A percentile compares a stretch with the other conserved stretches of the same genome.
Conservation (phyloP, 2,329 filamentous ascomycete species). For the Drechslerella dactyloides region DNA sequence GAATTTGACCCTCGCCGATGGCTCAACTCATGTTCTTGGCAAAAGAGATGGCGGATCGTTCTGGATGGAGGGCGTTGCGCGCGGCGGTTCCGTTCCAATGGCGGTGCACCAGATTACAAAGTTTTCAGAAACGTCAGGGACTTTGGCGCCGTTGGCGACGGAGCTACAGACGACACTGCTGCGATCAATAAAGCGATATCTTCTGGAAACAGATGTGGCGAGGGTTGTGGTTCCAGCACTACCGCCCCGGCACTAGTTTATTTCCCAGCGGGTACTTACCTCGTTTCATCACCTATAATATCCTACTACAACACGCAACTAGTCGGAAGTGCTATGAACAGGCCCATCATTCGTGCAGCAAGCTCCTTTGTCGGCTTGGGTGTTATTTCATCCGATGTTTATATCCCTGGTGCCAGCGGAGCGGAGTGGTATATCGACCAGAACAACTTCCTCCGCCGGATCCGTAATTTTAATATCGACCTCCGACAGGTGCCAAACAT, state of each 20-base stretch:
- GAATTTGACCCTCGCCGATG: no score
- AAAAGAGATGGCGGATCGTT: no score
- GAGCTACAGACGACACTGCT: conserved; percentile 55
- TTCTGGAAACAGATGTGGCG: conserved; percentile 55
- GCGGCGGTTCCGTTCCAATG: no score
- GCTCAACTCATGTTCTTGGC: no score
- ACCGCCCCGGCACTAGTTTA: conserved; percentile 51
- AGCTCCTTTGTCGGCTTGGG: conserved; percentile 79
- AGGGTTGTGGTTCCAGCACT: conserved; percentile 52
- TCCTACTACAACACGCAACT: conserved; percentile 55
- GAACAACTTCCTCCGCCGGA: conserved; percentile 70
- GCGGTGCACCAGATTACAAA: no score
- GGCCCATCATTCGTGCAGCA: conserved; percentile 76
- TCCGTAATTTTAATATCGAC: conserved; percentile 71
- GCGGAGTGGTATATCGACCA: conserved; percentile 57
- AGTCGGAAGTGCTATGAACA: conserved; percentile 54
- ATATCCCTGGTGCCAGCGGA: conserved; percentile 63
- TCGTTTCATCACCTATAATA: conserved; percentile 51
- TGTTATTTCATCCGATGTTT: conserved; percentile 87
- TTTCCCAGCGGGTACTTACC: conserved; percentile 33
- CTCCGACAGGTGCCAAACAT: conserved; percentile 58
- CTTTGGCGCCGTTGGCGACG: no score
- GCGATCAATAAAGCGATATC: conserved; percentile 57
- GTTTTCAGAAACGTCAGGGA: no score
- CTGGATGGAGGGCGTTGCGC: no score